Evolutionary conservation across 1,284 basidiomycete species (phyloP).

Genomic region (Bjerkandera adusta): DNA sequence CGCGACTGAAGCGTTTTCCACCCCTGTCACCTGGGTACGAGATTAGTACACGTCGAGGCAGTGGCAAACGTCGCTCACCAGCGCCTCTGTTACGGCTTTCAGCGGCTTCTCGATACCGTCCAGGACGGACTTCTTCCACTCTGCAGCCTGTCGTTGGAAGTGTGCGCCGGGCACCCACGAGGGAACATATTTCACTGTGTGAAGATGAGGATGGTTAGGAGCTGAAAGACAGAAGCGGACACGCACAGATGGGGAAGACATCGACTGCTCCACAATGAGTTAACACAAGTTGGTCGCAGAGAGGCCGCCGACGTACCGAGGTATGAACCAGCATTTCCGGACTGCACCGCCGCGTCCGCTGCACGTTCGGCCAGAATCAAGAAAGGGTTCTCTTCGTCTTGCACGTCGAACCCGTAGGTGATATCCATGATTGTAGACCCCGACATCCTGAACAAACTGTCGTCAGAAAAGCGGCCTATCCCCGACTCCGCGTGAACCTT

Average conservation of each 20-base stretch:
- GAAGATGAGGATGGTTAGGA: background rate
- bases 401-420: slow-evolving; percentile 15
- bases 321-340: background rate
- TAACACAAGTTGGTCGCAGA: background rate
- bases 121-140: slow-evolving; percentile 30
- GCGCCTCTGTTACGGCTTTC: slow-evolving; percentile 27
- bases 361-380: background rate
- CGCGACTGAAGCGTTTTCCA: slow-evolving; percentile 6
- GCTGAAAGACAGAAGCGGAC: background rate
- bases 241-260: background rate
- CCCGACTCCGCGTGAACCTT: background rate
- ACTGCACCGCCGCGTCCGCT: background rate
- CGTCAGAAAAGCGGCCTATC: background rate
- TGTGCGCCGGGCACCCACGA: slow-evolving; percentile 44
- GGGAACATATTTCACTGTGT: slow-evolving; percentile 38
- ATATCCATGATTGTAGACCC: slow-evolving; percentile 16
- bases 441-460: slow-evolving; percentile 11
- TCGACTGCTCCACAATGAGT: background rate
- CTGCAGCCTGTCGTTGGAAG: slow-evolving; percentile 47
- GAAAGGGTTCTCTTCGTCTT: slow-evolving; percentile 15
- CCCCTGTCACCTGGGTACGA: background rate
- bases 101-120: slow-evolving; percentile 34
- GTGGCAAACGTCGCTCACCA: slow-evolving; percentile 20
- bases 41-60: background rate
- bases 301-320: background rate